These are phyloP conservation scores for Beta macrorhiza DNA, from an alignment of 179 eudicot species.

Conservation along the genomic window DNA sequence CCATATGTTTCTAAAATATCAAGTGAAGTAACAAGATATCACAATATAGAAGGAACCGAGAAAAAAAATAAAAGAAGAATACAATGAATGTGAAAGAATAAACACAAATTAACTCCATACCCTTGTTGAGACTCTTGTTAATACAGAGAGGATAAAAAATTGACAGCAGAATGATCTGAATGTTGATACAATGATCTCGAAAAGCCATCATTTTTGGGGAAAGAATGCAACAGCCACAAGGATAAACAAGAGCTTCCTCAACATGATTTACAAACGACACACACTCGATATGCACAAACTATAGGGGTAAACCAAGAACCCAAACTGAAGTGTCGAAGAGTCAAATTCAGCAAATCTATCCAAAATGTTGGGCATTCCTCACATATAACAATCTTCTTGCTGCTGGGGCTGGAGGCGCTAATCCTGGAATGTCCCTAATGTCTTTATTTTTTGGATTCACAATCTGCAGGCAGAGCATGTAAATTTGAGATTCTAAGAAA, in stretches of 20 bases:
- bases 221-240: constrained; percentile 14
- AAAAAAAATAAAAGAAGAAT: constrained; percentile 7
- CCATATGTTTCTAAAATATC: constrained; percentile 17
- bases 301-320: constrained; percentile 17
- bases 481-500: not conserved
- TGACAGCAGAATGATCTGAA: constrained; percentile 26
- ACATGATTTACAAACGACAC: constrained; percentile 32
- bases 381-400: constrained; percentile 65
- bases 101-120: constrained; percentile 15
- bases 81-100: constrained; percentile 18
- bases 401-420: constrained; percentile 89
- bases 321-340: constrained; percentile 14
- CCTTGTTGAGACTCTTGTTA: constrained; percentile 6
- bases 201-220: constrained; percentile 14
- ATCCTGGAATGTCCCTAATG: constrained; percentile 86
- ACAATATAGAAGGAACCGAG: not conserved
- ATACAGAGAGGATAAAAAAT: constrained; percentile 24
- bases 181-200: constrained; percentile 20
- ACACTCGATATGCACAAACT: constrained; percentile 35
- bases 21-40: not conserved
- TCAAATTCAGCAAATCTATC: constrained; percentile 19
- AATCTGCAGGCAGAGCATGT: constrained; percentile 40
- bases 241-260: constrained; percentile 26
- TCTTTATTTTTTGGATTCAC: constrained; percentile 82
- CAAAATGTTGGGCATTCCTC: constrained; percentile 34